phyloP scores from a whole-genome alignment of 2,329 filamentous ascomycete genomes.

The Colletotrichum musicola region DNA sequence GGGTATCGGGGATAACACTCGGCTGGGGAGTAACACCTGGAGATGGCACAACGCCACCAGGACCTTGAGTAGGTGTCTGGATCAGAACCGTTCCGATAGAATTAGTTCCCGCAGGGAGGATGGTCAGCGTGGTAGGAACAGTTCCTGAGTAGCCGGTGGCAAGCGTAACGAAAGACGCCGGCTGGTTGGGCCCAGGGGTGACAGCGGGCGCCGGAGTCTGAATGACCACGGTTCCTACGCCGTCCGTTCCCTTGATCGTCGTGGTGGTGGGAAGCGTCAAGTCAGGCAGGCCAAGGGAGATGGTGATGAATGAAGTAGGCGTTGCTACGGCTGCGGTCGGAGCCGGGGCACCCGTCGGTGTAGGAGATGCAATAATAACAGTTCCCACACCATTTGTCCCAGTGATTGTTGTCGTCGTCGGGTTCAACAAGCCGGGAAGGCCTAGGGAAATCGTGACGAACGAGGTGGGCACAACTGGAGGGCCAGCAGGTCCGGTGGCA shows the following conservation, averaged over 20 bases:
- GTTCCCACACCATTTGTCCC: background rate
- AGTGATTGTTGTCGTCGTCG: background rate
- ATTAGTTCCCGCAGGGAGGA: conserved; percentile 7
- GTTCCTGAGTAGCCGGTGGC: conserved; percentile 7
- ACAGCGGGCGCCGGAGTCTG: conserved; percentile 16
- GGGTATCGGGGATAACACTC: background rate
- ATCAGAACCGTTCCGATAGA: conserved; percentile 12
- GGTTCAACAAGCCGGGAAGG: background rate
- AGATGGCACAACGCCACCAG: background rate
- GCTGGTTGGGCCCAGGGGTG: background rate
- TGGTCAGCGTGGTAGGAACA: conserved; percentile 1
- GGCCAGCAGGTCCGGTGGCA: background rate
- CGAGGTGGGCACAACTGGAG: background rate
- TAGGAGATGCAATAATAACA: background rate
- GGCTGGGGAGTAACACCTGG: background rate
- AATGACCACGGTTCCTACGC: conserved; percentile 15
- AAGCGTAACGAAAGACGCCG: conserved; percentile 13
- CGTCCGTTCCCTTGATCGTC: background rate
- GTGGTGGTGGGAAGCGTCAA: background rate
- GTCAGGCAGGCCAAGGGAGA: background rate
- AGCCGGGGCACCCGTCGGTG: background rate
- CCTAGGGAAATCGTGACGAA: background rate
- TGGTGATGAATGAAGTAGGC: background rate
- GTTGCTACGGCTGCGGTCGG: background rate
- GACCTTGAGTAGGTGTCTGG: conserved; percentile 12